A percentile compares a stretch with the other conserved stretches of the same genome.
Conservation (phyloP, 441 rosid genomes). For the Macaranga tanarius region DNA sequence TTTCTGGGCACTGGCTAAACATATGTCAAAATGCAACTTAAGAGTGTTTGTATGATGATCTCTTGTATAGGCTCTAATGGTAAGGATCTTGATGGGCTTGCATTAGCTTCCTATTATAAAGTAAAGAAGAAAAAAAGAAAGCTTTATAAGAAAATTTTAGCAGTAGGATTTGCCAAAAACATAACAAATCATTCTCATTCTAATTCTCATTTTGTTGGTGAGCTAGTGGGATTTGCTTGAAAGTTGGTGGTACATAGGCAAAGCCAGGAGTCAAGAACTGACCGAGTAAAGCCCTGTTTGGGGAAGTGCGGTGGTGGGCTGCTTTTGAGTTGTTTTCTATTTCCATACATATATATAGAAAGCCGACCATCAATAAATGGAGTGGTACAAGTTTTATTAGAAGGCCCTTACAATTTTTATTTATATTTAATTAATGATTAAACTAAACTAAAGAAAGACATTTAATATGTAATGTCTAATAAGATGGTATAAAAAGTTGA, state of each 20-base stretch:
- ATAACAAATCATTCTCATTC: not conserved
- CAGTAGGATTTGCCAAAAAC: not conserved
- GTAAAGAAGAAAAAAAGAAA: not conserved
- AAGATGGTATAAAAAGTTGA: too few species aligned
- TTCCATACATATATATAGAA: too few species aligned
- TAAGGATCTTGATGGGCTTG: not conserved
- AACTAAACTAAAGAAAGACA: too few species aligned
- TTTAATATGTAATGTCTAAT: too few species aligned
- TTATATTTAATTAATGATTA: too few species aligned
- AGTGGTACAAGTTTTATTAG: too few species aligned
- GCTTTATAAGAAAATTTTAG: not conserved
- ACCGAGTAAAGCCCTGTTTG: too few species aligned
- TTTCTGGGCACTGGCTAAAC: not conserved
- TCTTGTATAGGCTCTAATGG: not conserved
- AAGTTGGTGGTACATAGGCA: not conserved
- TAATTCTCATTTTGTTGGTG: not conserved
- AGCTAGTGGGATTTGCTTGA: constrained; percentile 11
- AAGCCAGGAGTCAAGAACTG: not conserved
- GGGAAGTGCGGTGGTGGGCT: too few species aligned
- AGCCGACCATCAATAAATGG: too few species aligned
- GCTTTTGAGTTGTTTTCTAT: too few species aligned
- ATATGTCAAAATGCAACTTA: not conserved
- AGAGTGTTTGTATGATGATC: not conserved
- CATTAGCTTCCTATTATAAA: not conserved
- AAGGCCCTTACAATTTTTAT: not conserved